Evolutionary conservation across 129 eudicot genomes (phyloP), one percentile per base, ranked within the genome.

Genomic region (Flaveria sonorensis): DNA sequence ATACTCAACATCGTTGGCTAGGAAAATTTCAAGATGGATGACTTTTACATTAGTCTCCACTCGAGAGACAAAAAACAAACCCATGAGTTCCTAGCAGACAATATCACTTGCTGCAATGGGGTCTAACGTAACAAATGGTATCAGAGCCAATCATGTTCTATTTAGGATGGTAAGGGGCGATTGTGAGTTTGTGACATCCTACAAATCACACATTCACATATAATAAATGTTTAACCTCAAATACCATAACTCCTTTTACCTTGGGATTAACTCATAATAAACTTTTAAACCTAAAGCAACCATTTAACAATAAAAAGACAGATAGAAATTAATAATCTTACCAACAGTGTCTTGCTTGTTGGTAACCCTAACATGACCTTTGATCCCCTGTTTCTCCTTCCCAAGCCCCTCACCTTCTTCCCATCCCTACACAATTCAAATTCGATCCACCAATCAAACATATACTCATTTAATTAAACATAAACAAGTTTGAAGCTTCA

Each of bases 391-490:
- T 78, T 90, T 90, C 39, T 93, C 97, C 78, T 90, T 93, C 24
- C 98, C 98, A 72, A 93, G 94, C 4, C 98, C 98, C 82, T 93
- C 98, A 30, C 98, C 98, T 88, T 93, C 98, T 82, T 93, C 98
- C 98, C 98, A 93, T 26, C 98, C 98, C 98, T 93, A 74, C 53
- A 72, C 47, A 55, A 70, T 45, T 40, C 59, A 53, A 19, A 12
- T 15, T 6, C 64, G 71, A 55, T 21, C 24, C 53, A 66, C 52
- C 42, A 74, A 69, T 73, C 19, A 23, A 68, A 68, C 45, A 24
- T 24, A 48, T 50, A 1, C 7, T 48, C 32, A 3, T 51, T 0
- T 4, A 51, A 32, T 52, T 43, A 45, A 68, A 20, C 24, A 40
- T 3, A 51, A 48, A 39, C 61, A 48, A 69, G 15, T 14, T 59